Percentiles rank a stretch among this genome's conserved stretches.
Evolutionary conservation across 352 stramenopile genomes (phyloP).

Genomic region (Phytophthora cactorum): DNA sequence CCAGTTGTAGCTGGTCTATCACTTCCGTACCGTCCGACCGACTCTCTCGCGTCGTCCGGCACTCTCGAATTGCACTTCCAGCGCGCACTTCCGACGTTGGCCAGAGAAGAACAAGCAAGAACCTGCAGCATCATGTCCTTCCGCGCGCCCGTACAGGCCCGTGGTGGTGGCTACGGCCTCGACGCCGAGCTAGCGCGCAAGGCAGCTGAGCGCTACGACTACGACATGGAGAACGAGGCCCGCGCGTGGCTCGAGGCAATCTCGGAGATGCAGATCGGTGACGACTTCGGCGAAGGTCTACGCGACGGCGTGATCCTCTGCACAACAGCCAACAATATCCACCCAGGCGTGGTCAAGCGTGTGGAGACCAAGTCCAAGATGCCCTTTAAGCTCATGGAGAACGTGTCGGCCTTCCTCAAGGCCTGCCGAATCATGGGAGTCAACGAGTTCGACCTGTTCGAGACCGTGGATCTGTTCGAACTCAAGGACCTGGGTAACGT

Average conservation of each 20-base stretch:
- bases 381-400: slow-evolving; percentile 95
- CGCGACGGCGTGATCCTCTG: slow-evolving; percentile 87
- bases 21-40: slow-evolving; percentile 19
- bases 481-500: slow-evolving; percentile 88
- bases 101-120: slow-evolving; percentile 9
- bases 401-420: slow-evolving; percentile 87
- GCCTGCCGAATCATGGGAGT: slow-evolving; percentile 87
- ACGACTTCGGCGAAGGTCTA: slow-evolving; percentile 82
- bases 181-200: slow-evolving; percentile 89
- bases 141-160: slow-evolving; percentile 62
- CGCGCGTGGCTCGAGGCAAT: slow-evolving; percentile 88
- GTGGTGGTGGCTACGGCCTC: slow-evolving; percentile 86
- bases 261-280: slow-evolving; percentile 73
- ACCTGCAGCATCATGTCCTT: slow-evolving; percentile 24
- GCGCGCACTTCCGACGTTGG: neutral
- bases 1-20: slow-evolving; percentile 1
- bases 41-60: slow-evolving; percentile 26
- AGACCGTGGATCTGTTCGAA: slow-evolving; percentile 91
- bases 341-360: slow-evolving; percentile 64
- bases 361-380: slow-evolving; percentile 88
- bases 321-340: slow-evolving; percentile 83
- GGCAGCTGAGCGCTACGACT: slow-evolving; percentile 90
- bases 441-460: slow-evolving; percentile 91
- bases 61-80: slow-evolving; percentile 31
- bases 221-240: slow-evolving; percentile 86